Percentiles rank a stretch among this genome's conserved stretches.
phyloP scores from a whole-genome alignment of 805 yeast genomes.

The Ogataea nonfermentans region DNA sequence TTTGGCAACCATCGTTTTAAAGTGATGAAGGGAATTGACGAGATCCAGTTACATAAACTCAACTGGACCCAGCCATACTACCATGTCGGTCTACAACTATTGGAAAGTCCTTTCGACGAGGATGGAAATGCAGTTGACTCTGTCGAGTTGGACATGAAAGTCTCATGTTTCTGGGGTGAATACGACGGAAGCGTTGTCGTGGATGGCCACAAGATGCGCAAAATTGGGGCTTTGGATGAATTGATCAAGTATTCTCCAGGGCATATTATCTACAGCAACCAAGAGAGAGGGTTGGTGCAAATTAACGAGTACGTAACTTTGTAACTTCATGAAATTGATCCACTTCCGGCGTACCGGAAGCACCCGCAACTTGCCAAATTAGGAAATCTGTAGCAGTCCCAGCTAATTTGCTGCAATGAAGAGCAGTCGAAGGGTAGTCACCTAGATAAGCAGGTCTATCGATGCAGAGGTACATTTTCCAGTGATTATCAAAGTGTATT shows the following conservation, averaged over 20 bases:
- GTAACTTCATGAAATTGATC: constrained; percentile 8
- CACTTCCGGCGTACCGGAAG: constrained; percentile 11
- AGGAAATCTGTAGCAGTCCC: too few relatives aligned
- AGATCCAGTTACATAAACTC: constrained; percentile 61
- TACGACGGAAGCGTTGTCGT: constrained; percentile 45
- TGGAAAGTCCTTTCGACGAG: constrained; percentile 56
- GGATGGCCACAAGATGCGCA: constrained; percentile 36
- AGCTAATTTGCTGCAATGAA: neutral
- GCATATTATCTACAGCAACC: constrained; percentile 62
- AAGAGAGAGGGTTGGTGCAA: constrained; percentile 65
- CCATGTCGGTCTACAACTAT: constrained; percentile 72
- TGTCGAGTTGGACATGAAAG: constrained; percentile 48
- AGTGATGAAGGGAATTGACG: constrained; percentile 60
- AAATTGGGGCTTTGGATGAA: constrained; percentile 72
- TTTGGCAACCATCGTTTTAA: constrained; percentile 43
- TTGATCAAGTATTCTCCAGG: constrained; percentile 64
- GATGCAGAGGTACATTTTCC: too few relatives aligned
- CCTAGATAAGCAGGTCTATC: constrained; percentile 4
- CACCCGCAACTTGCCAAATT: constrained; percentile 4
- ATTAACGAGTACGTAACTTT: constrained; percentile 33
- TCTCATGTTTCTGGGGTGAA: constrained; percentile 81
- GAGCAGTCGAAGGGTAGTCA: neutral
- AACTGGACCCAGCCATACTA: constrained; percentile 53
- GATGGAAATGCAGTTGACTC: constrained; percentile 31
- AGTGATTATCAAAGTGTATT: too few relatives aligned